These are phyloP conservation scores for Bretschneidera sinensis DNA, from an alignment of 345 rosid species.

Conservation along the genomic window DNA sequence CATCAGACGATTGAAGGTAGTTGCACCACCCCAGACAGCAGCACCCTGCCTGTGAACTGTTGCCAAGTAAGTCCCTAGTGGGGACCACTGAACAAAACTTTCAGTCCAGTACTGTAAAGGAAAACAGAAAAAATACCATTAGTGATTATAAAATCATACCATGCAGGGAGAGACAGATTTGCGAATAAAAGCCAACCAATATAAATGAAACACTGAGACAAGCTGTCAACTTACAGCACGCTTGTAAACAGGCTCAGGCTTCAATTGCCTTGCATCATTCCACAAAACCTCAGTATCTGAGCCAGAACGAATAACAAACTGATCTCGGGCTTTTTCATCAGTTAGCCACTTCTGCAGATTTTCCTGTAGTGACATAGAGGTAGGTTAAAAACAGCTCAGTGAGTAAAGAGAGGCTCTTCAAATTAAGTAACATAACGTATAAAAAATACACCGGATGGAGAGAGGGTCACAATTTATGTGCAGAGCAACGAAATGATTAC, in stretches of 20 bases:
- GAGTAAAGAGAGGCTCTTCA: too few species aligned
- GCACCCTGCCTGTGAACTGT: slow-evolving; percentile 94
- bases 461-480: too few species aligned
- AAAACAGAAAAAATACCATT: slow-evolving; percentile 7
- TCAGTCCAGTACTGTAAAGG: slow-evolving; percentile 83
- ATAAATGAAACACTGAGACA: slow-evolving; percentile 1
- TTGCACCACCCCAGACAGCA: slow-evolving; percentile 97
- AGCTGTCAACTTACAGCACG: slow-evolving; percentile 60
- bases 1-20: slow-evolving; percentile 74
- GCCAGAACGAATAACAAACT: slow-evolving; percentile 87
- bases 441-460: too few species aligned
- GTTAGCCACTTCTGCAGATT: slow-evolving; percentile 92
- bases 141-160: too few species aligned
- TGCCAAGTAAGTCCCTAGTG: slow-evolving; percentile 86
- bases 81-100: slow-evolving; percentile 95
- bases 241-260: slow-evolving; percentile 88
- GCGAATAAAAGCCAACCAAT: too few species aligned
- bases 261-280: slow-evolving; percentile 90
- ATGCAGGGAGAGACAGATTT: too few species aligned
- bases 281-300: slow-evolving; percentile 87
- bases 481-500: too few species aligned
- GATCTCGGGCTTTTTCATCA: slow-evolving; percentile 91
- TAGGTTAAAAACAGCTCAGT: too few species aligned
- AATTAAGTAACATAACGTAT: too few species aligned
- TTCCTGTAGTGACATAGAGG: too few species aligned